Evolutionary conservation across 2,329 filamentous ascomycete genomes (phyloP).

Genomic region (Ophiostoma perfectum): DNA sequence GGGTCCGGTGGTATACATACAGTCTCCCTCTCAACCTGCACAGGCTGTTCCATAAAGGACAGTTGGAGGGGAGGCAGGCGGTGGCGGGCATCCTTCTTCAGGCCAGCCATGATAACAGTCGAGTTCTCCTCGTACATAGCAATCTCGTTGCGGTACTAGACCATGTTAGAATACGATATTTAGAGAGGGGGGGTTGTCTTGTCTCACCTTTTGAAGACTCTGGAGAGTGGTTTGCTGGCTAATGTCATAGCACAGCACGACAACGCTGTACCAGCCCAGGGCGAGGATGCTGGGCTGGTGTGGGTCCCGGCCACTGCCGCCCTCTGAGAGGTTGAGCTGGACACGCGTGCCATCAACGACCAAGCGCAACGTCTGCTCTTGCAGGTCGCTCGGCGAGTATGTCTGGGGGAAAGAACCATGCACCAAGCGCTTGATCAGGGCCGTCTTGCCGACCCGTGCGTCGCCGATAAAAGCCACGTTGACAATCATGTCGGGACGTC

Average conservation of each 20-base stretch:
- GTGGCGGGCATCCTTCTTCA: conserved; percentile 27
- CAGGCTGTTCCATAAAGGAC: conserved; percentile 24
- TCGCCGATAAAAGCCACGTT: conserved; percentile 27
- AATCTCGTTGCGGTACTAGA: conserved; percentile 26
- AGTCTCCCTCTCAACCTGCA: conserved; percentile 19
- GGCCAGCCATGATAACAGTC: conserved; percentile 26
- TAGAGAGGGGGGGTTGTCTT: no score
- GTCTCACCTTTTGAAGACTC: conserved; percentile 22
- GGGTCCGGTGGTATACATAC: no score
- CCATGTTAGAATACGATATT: neutral
- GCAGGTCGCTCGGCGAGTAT: conserved; percentile 23
- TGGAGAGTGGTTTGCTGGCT: conserved; percentile 20
- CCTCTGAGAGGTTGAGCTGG: conserved; percentile 25
- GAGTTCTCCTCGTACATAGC: conserved; percentile 27
- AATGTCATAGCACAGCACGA: conserved; percentile 27
- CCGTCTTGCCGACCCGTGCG: conserved; percentile 26
- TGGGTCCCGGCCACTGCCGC: conserved; percentile 22
- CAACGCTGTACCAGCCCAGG: conserved; percentile 27
- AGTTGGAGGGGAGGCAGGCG: conserved; percentile 25
- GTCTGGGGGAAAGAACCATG: conserved; percentile 23
- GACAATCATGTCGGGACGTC: conserved; percentile 26
- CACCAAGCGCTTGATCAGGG: conserved; percentile 25
- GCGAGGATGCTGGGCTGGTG: conserved; percentile 24
- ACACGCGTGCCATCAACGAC: conserved; percentile 21
- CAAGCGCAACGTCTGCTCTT: conserved; percentile 22